Percentiles rank a stretch among this genome's conserved stretches.
Conservation (phyloP, 202 grass and related monocot genomes). For the Schoenoplectus tabernaemontani region DNA sequence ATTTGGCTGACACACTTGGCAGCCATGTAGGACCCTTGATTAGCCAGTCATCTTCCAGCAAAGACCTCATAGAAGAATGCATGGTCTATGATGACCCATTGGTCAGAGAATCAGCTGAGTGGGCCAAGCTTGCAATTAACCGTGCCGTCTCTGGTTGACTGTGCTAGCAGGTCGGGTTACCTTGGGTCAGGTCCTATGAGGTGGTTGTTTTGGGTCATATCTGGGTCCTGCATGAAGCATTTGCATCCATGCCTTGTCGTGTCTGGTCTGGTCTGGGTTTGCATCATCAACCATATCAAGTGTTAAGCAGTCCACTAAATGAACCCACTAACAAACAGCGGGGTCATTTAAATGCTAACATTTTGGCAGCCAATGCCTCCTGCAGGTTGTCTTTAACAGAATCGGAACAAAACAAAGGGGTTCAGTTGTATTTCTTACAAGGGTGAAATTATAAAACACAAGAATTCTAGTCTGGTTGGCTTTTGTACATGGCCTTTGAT, state of each 20-base stretch:
- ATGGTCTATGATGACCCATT: slow-evolving; percentile 74
- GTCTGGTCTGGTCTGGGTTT: slow-evolving; percentile 19
- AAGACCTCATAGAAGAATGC: slow-evolving; percentile 80
- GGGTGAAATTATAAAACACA: slow-evolving; percentile 8
- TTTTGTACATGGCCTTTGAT: slow-evolving; percentile 21
- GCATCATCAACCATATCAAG: background rate
- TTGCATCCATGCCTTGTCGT: slow-evolving; percentile 56
- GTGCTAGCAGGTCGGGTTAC: slow-evolving; percentile 35
- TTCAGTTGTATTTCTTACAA: slow-evolving; percentile 20
- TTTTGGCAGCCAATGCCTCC: background rate
- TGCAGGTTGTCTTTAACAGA: slow-evolving; percentile 6
- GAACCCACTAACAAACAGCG: slow-evolving; percentile 6
- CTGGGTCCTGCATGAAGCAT: slow-evolving; percentile 65
- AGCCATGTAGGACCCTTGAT: slow-evolving; percentile 71
- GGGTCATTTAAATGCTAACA: slow-evolving; percentile 26
- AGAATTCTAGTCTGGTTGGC: slow-evolving; percentile 20
- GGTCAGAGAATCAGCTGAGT: slow-evolving; percentile 85
- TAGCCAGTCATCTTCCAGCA: slow-evolving; percentile 63
- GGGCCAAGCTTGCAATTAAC: slow-evolving; percentile 75
- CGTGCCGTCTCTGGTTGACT: slow-evolving; percentile 69
- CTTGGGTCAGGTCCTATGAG: slow-evolving; percentile 39
- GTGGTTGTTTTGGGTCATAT: slow-evolving; percentile 46
- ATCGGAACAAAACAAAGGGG: background rate
- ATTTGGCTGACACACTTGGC: slow-evolving; percentile 81
- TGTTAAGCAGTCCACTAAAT: slow-evolving; percentile 12